These are phyloP conservation scores for Colletotrichum horii DNA, from an alignment of 2,329 filamentous ascomycete genomes.

Conservation along the genomic window DNA sequence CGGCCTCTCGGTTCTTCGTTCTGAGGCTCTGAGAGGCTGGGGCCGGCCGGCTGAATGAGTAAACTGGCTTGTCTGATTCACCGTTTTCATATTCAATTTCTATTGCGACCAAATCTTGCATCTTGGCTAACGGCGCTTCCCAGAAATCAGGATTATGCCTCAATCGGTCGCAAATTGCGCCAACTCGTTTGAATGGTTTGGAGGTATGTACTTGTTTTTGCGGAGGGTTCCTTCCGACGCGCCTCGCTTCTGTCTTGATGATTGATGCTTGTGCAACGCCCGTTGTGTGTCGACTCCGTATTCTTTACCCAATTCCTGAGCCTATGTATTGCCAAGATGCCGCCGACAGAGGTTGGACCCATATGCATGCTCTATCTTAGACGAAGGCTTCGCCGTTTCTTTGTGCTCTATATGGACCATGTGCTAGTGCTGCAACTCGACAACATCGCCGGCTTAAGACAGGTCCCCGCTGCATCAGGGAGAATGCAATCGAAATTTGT, in stretches of 20 bases:
- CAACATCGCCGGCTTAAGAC: not conserved
- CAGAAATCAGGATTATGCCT: not conserved
- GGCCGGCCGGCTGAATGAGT: conserved; percentile 72
- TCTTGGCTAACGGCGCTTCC: not conserved
- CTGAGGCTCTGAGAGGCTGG: conserved; percentile 48
- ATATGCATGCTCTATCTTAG: not conserved
- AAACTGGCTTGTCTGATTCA: conserved; percentile 67
- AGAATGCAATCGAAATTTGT: not conserved
- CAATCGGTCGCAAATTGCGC: not conserved
- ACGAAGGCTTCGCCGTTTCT: not conserved
- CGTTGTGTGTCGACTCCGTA: not conserved
- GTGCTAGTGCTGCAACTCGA: not conserved
- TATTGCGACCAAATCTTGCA: not conserved
- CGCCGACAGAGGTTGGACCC: not conserved
- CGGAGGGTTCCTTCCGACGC: not conserved
- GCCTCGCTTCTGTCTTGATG: not conserved
- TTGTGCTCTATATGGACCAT: not conserved
- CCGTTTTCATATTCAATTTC: not conserved
- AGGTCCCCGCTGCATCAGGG: not conserved
- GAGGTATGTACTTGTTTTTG: not conserved
- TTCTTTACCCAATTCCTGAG: not conserved
- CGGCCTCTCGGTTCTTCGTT: conserved; percentile 24
- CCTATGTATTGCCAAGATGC: not conserved
- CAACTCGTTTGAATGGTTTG: not conserved
- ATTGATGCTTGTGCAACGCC: not conserved